Percentiles rank a stretch among this genome's conserved stretches.
Conservation (phyloP, 305 asterid genomes). For the Fraxinus paxiana region DNA sequence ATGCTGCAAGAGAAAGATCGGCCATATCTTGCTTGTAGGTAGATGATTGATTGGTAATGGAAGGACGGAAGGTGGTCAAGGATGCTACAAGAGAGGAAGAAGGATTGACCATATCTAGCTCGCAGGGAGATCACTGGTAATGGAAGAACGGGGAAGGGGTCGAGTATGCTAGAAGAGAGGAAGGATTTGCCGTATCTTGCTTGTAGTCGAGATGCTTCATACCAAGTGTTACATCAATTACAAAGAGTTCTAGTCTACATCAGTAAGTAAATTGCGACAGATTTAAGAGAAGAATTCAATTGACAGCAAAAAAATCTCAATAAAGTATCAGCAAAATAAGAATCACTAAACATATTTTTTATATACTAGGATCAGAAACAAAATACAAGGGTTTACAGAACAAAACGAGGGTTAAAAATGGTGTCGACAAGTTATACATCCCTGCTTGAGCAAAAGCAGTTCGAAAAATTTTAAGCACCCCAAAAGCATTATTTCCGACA, state of each 20-base stretch:
- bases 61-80: neutral
- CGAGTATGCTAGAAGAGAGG: neutral
- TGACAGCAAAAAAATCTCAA: neutral
- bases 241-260: neutral
- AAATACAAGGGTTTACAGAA: neutral
- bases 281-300: neutral
- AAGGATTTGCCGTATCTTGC: neutral
- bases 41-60: neutral
- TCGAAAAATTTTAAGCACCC: constrained; percentile 25
- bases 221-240: neutral
- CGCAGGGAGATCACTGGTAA: neutral
- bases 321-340: neutral
- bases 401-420: constrained; percentile 4
- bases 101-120: neutral
- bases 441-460: constrained; percentile 27
- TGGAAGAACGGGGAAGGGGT: neutral
- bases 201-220: neutral
- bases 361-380: neutral
- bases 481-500: constrained; percentile 27
- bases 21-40: neutral
- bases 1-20: neutral
- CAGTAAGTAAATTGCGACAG: neutral
- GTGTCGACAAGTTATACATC: constrained; percentile 9
- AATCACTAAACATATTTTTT: neutral
- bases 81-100: neutral